Percentiles rank a stretch among this genome's conserved stretches.
These are phyloP conservation scores for Fusarium oligoseptatum DNA, from an alignment of 2,329 filamentous ascomycete genomes.

Conservation along the genomic window DNA sequence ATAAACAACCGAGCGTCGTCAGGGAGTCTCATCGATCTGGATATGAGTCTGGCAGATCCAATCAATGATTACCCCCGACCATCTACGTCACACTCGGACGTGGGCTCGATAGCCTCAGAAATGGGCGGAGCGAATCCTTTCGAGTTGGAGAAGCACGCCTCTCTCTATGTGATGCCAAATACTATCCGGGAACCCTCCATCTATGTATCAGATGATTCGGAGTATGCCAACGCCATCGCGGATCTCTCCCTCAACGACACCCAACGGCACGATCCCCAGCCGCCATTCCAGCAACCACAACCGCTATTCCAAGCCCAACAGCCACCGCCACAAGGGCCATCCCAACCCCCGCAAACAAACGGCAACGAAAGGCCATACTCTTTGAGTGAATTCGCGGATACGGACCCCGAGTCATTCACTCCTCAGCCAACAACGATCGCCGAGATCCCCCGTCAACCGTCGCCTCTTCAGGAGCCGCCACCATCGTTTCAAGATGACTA, in stretches of 20 bases:
- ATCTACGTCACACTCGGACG: slow-evolving; percentile 72
- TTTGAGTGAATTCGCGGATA: slow-evolving; percentile 57
- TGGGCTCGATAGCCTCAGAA: slow-evolving; percentile 67
- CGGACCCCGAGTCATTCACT: slow-evolving; percentile 54
- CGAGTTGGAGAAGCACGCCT: slow-evolving; percentile 73
- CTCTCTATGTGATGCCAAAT: slow-evolving; percentile 61
- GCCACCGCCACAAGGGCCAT: slow-evolving; percentile 6
- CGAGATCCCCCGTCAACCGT: slow-evolving; percentile 37
- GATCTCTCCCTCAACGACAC: slow-evolving; percentile 48
- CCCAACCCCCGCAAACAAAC: slow-evolving; percentile 29
- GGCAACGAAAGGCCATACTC: slow-evolving; percentile 52
- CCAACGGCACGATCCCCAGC: slow-evolving; percentile 33
- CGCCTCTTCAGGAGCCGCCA: slow-evolving; percentile 38
- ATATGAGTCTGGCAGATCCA: slow-evolving; percentile 68
- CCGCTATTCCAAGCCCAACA: slow-evolving; percentile 29
- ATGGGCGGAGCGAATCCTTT: slow-evolving; percentile 69
- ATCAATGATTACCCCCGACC: slow-evolving; percentile 62
- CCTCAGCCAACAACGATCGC: slow-evolving; percentile 50
- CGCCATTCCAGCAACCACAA: slow-evolving; percentile 37
- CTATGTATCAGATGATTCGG: slow-evolving; percentile 71
- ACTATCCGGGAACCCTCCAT: slow-evolving; percentile 68
- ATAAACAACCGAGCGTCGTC: slow-evolving; percentile 58
- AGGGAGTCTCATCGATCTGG: slow-evolving; percentile 66
- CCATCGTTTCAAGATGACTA: slow-evolving; percentile 32
- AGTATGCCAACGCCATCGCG: slow-evolving; percentile 57